A percentile compares a stretch with the other conserved stretches of the same genome.
These are phyloP conservation scores for Delonix regia DNA, from an alignment of 306 rosid species.

Conservation along the genomic window DNA sequence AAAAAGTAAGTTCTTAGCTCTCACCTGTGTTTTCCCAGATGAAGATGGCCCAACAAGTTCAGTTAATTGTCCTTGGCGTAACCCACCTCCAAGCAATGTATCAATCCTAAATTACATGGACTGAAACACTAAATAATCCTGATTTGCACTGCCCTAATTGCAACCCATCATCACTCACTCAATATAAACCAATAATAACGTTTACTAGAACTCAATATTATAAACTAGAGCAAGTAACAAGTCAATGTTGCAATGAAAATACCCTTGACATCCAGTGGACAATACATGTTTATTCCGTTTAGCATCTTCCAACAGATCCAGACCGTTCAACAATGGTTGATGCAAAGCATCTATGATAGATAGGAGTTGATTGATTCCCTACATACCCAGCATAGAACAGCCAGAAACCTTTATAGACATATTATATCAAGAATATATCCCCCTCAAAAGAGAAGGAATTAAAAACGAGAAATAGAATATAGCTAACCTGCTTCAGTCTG, in stretches of 20 bases:
- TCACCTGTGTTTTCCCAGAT: constrained; percentile 88
- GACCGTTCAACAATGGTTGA: constrained; percentile 45
- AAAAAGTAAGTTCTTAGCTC: constrained; percentile 34
- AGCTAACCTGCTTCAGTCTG: constrained; percentile 49
- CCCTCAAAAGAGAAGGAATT: background rate
- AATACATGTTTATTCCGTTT: constrained; percentile 35
- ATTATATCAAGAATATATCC: background rate
- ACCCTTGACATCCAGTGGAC: constrained; percentile 25
- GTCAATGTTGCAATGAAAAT: background rate
- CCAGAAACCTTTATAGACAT: background rate
- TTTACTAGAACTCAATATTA: background rate
- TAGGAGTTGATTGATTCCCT: constrained; percentile 50
- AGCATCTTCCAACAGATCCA: constrained; percentile 49
- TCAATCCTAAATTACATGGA: constrained; percentile 60
- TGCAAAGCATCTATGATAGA: constrained; percentile 39
- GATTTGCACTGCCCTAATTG: constrained; percentile 7
- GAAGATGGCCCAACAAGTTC: constrained; percentile 92
- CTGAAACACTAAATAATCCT: constrained; percentile 27
- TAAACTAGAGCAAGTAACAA: background rate
- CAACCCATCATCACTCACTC: background rate
- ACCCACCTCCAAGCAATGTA: constrained; percentile 80
- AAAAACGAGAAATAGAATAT: background rate
- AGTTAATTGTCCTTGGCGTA: constrained; percentile 73
- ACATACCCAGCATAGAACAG: background rate
- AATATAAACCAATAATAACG: background rate